Conservation (phyloP, 345 rosid genomes). For the Conringia planisiliqua region DNA sequence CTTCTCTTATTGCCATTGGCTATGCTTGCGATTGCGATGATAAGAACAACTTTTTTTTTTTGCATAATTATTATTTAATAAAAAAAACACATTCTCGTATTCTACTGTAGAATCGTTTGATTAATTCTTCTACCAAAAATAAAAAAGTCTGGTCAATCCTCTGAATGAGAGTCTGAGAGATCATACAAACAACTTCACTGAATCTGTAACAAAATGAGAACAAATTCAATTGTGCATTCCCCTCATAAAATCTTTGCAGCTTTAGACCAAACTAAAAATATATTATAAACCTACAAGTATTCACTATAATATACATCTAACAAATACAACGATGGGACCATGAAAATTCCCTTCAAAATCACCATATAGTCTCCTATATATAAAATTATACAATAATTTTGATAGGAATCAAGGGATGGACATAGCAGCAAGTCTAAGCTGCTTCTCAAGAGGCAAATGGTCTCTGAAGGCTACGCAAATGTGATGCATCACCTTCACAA, state of each 20-base stretch:
- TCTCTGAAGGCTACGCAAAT: conserved; percentile 54
- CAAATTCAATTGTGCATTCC: no score
- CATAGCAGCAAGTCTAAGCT: conserved; percentile 65
- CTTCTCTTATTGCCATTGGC: background rate
- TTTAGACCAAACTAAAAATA: background rate
- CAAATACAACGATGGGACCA: background rate
- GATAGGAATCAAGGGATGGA: conserved; percentile 17
- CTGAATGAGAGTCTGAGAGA: no score
- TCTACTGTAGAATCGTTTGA: no score
- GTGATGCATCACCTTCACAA: conserved; percentile 49
- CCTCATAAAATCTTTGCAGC: background rate
- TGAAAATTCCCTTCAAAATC: background rate
- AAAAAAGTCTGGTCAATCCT: no score
- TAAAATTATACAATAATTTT: background rate
- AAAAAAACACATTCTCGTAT: no score
- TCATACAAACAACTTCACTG: no score
- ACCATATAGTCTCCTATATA: background rate
- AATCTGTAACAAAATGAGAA: no score
- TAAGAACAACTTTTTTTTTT: background rate
- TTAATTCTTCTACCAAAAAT: no score
- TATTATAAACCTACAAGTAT: background rate
- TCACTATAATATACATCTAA: background rate
- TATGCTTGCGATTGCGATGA: background rate
- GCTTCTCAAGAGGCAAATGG: conserved; percentile 69
- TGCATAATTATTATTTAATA: no score